These are phyloP conservation scores for Dillenia suffruticosa DNA, from an alignment of 164 flowering plant genomes.

Conservation along the genomic window DNA sequence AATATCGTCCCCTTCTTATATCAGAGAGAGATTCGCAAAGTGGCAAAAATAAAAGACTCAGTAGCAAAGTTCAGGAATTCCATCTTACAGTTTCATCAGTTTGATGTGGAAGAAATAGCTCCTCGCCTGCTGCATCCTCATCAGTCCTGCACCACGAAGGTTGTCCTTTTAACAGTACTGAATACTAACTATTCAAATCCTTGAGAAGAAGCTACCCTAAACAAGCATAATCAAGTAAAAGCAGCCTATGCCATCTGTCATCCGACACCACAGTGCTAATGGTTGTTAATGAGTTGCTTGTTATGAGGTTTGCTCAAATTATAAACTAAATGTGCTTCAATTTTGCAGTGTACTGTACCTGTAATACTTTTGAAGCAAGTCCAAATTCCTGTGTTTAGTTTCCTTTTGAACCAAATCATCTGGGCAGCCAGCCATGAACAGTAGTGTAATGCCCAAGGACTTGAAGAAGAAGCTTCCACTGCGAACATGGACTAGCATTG, in stretches of 20 bases:
- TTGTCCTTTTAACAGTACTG: too few relatives aligned
- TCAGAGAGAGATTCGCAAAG: too few relatives aligned
- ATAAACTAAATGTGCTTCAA: too few relatives aligned
- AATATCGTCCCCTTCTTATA: too few relatives aligned
- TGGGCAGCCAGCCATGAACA: constrained; percentile 67
- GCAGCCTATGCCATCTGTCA: too few relatives aligned
- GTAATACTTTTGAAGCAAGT: constrained; percentile 56
- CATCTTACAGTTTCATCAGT: constrained; percentile 30
- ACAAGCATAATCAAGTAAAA: too few relatives aligned
- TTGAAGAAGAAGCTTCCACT: constrained; percentile 70
- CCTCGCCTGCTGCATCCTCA: constrained; percentile 47
- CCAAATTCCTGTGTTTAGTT: constrained; percentile 55
- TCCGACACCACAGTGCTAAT: too few relatives aligned
- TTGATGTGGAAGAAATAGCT: constrained; percentile 35
- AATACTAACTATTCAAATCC: too few relatives aligned
- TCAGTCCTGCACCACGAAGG: constrained; percentile 36
- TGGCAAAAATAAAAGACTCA: too few relatives aligned
- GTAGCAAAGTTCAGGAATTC: background rate
- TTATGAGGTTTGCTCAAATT: too few relatives aligned
- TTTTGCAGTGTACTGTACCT: constrained; percentile 21
- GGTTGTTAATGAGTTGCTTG: too few relatives aligned
- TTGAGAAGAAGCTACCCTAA: too few relatives aligned
- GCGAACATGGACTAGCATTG: constrained; percentile 41
- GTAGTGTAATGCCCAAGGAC: constrained; percentile 59
- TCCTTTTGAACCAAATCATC: constrained; percentile 46